A percentile compares a stretch with the other conserved stretches of the same genome.
Conservation (phyloP, 1,139 yeast species). For the Hanseniaspora uvarum region DNA sequence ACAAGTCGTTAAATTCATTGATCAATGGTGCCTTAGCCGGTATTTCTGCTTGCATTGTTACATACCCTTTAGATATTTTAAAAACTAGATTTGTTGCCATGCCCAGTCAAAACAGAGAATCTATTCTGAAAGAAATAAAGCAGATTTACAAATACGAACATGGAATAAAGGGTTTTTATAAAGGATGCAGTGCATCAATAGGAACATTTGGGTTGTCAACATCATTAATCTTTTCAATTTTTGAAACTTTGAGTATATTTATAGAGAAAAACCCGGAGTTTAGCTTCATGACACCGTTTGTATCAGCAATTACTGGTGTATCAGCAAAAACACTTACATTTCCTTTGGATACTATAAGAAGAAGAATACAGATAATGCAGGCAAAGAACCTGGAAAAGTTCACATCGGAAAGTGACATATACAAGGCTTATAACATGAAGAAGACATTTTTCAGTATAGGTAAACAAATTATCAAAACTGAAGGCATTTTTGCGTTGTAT, state of each 20-base stretch:
- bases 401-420: conserved; percentile 25
- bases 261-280: conserved; percentile 22
- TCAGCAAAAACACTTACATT: conserved; percentile 63
- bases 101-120: conserved; percentile 31
- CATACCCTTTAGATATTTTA: conserved; percentile 82
- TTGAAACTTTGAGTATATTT: conserved; percentile 36
- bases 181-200: conserved; percentile 56
- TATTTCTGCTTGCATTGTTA: conserved; percentile 52
- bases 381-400: conserved; percentile 28
- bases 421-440: conserved; percentile 21
- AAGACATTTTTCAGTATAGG: conserved; percentile 30
- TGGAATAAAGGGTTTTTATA: conserved; percentile 50
- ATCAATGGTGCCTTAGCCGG: conserved; percentile 75
- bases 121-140: conserved; percentile 39
- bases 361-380: conserved; percentile 61
- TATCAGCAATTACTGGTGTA: conserved; percentile 72
- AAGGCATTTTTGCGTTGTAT: conserved; percentile 61
- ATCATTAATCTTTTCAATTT: conserved; percentile 60
- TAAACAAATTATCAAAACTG: conserved; percentile 37
- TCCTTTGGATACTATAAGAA: conserved; percentile 76
- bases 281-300: conserved; percentile 42
- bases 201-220: conserved; percentile 55
- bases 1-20: conserved; percentile 38
- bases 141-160: conserved; percentile 38
- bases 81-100: conserved; percentile 70